A percentile compares a stretch with the other conserved stretches of the same genome.
Evolutionary conservation across 2,329 filamentous ascomycete genomes (phyloP).

Genomic region (Rhinocladiella mackenziei): DNA sequence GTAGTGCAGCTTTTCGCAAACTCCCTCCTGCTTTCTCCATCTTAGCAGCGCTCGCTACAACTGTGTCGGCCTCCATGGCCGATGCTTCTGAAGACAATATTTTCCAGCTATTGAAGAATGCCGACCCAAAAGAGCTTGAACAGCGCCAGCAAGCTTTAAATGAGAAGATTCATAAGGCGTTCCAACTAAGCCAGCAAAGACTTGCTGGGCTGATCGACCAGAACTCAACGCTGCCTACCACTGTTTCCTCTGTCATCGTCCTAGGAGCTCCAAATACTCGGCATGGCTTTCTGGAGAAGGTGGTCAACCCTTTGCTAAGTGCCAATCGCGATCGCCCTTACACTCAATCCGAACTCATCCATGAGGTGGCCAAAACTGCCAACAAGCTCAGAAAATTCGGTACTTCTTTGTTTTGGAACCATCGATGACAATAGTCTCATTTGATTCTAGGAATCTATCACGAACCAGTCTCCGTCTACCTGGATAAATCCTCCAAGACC

Average conservation of each 20-base stretch:
- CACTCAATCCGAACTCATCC: slow-evolving; percentile 74
- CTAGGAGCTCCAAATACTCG: slow-evolving; percentile 82
- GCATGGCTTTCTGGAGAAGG: slow-evolving; percentile 71
- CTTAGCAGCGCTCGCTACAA: neutral
- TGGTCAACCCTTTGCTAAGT: slow-evolving; percentile 73
- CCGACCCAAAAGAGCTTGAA: slow-evolving; percentile 56
- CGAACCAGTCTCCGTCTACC: slow-evolving; percentile 72
- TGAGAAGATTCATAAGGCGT: slow-evolving; percentile 55
- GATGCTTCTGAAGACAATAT: slow-evolving; percentile 19
- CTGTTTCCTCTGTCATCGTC: slow-evolving; percentile 78
- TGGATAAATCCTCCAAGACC: slow-evolving; percentile 69
- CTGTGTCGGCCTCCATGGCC: slow-evolving; percentile 16
- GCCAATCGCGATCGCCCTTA: slow-evolving; percentile 63
- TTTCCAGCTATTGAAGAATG: slow-evolving; percentile 25
- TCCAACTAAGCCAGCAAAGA: slow-evolving; percentile 60
- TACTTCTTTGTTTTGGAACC: slow-evolving; percentile 40
- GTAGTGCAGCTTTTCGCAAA: too few relatives aligned
- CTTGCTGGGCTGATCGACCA: slow-evolving; percentile 66
- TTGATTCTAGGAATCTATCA: slow-evolving; percentile 71
- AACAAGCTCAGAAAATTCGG: slow-evolving; percentile 76
- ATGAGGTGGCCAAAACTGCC: slow-evolving; percentile 65
- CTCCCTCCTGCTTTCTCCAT: too few relatives aligned
- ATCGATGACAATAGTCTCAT: slow-evolving; percentile 6
- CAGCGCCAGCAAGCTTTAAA: slow-evolving; percentile 59
- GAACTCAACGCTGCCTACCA: slow-evolving; percentile 82